These are phyloP conservation scores for Adansonia rubrostipa DNA, from an alignment of 441 rosid genomes.

Conservation along the genomic window DNA sequence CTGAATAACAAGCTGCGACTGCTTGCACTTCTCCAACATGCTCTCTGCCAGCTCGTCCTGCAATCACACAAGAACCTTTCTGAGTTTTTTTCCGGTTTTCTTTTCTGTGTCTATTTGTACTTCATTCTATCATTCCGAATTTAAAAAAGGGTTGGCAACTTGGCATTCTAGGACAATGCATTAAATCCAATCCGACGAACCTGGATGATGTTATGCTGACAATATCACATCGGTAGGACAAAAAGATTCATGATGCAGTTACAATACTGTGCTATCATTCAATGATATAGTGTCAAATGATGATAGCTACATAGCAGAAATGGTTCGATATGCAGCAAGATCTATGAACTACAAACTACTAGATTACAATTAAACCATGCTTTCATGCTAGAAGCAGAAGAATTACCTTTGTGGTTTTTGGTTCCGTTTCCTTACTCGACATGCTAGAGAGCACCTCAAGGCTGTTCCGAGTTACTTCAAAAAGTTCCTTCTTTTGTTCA, in stretches of 20 bases:
- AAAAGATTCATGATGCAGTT: not conserved
- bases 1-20: constrained; percentile 65
- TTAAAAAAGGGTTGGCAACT: not conserved
- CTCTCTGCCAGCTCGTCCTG: constrained; percentile 82
- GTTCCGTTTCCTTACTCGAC: constrained; percentile 58
- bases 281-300: not conserved
- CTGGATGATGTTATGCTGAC: not conserved
- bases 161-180: not conserved
- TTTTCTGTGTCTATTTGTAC: not conserved
- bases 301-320: not conserved
- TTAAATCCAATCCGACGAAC: not conserved
- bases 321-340: not conserved
- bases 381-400: constrained; percentile 1
- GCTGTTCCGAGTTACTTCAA: constrained; percentile 71
- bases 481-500: constrained; percentile 66
- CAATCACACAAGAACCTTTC: constrained; percentile 26
- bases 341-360: not conserved
- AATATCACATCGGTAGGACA: not conserved
- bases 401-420: constrained; percentile 61
- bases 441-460: constrained; percentile 80
- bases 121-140: not conserved
- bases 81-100: not conserved
- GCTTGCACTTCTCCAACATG: constrained; percentile 81
- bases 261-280: not conserved
- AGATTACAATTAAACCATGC: not conserved